Percentiles rank a stretch among this genome's conserved stretches.
phyloP scores from a whole-genome alignment of 805 yeast genomes.

The Nematodospora valgi region DNA sequence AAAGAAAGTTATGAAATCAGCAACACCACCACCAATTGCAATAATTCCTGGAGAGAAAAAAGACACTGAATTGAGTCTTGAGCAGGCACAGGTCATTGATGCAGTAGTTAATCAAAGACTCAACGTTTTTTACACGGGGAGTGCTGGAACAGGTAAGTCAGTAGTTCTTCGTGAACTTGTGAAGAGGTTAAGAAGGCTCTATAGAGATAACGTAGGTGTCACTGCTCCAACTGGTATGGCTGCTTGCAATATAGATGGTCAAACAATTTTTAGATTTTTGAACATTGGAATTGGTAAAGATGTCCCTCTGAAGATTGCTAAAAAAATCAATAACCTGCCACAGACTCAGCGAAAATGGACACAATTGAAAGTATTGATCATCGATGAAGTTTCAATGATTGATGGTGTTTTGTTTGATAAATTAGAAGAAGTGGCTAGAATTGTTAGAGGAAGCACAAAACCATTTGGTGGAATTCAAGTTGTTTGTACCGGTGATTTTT shows the following conservation, averaged over 20 bases:
- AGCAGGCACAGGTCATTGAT: constrained; percentile 47
- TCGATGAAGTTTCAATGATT: constrained; percentile 95
- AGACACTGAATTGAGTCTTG: constrained; percentile 24
- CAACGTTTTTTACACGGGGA: constrained; percentile 74
- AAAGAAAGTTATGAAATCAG: constrained; percentile 18
- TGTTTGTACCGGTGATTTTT: constrained; percentile 91
- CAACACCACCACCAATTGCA: neutral
- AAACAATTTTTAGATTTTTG: constrained; percentile 79
- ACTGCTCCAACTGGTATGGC: constrained; percentile 98
- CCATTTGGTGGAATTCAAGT: constrained; percentile 97
- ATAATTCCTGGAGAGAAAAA: neutral
- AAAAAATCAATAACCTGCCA: constrained; percentile 46
- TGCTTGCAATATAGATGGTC: constrained; percentile 90
- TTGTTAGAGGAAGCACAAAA: constrained; percentile 42
- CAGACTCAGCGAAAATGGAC: constrained; percentile 57
- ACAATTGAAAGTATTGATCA: constrained; percentile 62
- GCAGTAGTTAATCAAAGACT: constrained; percentile 47
- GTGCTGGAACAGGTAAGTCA: constrained; percentile 89
- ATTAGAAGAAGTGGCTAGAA: constrained; percentile 65
- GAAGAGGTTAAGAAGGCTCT: constrained; percentile 40
- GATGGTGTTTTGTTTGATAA: constrained; percentile 77
- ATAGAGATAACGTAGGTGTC: constrained; percentile 60
- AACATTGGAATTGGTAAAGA: constrained; percentile 81
- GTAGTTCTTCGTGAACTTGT: constrained; percentile 66
- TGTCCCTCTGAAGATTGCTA: constrained; percentile 41